Percentiles rank a stretch among this genome's conserved stretches.
Evolutionary conservation across 441 rosid species (phyloP).

Genomic region (Syzygium malaccense): DNA sequence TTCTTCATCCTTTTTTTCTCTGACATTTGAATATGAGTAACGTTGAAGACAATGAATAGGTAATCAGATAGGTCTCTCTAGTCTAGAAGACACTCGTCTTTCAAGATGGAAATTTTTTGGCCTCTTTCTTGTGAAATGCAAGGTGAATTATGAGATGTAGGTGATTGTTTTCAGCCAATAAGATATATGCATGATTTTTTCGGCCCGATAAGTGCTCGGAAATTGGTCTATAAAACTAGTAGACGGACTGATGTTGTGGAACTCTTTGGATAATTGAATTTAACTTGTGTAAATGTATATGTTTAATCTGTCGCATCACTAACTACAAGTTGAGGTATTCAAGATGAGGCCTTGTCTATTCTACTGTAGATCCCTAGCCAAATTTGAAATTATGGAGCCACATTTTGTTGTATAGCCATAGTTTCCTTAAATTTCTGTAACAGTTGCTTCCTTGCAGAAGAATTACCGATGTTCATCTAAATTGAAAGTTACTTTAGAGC

Average conservation of each 20-base stretch:
- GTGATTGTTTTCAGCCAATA: neutral
- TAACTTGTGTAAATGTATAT: neutral
- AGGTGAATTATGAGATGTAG: neutral
- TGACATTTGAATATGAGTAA: neutral
- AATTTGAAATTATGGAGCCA: neutral
- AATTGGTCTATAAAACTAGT: neutral
- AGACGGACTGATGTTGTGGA: neutral
- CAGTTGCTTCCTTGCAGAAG: neutral
- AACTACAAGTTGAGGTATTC: neutral
- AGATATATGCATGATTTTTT: neutral
- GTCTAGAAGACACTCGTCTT: neutral
- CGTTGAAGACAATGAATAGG: neutral
- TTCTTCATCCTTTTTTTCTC: neutral
- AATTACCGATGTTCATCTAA: neutral
- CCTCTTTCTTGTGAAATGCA: neutral
- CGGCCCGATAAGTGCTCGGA: neutral
- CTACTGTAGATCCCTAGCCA: neutral
- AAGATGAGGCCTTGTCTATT: neutral
- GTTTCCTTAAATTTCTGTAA: neutral
- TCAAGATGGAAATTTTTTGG: neutral
- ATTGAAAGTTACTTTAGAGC: neutral
- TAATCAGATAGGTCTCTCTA: neutral
- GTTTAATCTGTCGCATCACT: neutral
- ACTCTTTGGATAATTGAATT: neutral
- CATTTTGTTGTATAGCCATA: neutral